Conservation (phyloP, 192 early-diverging fungal genomes). For the Dissophora globulifera region DNA sequence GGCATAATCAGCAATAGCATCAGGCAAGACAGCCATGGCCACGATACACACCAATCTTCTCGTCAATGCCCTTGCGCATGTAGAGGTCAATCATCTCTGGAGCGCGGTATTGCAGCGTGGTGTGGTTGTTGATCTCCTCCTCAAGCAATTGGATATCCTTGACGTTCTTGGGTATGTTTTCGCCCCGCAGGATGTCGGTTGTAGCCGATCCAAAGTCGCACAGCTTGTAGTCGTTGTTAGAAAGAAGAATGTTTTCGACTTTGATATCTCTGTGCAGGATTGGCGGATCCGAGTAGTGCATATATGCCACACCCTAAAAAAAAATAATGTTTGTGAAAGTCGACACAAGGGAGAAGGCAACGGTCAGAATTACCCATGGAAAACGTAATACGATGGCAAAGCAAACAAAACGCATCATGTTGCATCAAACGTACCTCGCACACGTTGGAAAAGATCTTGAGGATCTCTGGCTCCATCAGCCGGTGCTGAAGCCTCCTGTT, state of each 20-base stretch:
- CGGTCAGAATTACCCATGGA: too few relatives aligned
- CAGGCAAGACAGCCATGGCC: too few relatives aligned
- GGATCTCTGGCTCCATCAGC: slow-evolving; percentile 85
- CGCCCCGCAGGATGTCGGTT: slow-evolving; percentile 57
- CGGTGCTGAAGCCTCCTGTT: slow-evolving; percentile 79
- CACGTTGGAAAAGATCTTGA: slow-evolving; percentile 89
- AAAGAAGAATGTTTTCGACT: slow-evolving; percentile 85
- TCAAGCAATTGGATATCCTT: slow-evolving; percentile 81
- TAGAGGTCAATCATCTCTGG: slow-evolving; percentile 97
- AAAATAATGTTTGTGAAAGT: too few relatives aligned
- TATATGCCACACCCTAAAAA: slow-evolving; percentile 85
- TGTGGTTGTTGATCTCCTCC: slow-evolving; percentile 90
- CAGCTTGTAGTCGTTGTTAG: slow-evolving; percentile 80
- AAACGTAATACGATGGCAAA: too few relatives aligned
- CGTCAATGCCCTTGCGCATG: slow-evolving; percentile 80
- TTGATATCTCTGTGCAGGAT: slow-evolving; percentile 89
- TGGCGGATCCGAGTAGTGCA: slow-evolving; percentile 87
- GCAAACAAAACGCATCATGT: too few relatives aligned
- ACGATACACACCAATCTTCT: slow-evolving; percentile 85
- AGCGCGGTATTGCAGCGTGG: slow-evolving; percentile 94
- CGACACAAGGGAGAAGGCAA: too few relatives aligned
- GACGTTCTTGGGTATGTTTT: slow-evolving; percentile 66
- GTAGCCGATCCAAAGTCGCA: slow-evolving; percentile 97
- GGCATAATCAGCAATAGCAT: too few relatives aligned
- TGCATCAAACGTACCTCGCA: slow-evolving; percentile 67